phyloP scores from a whole-genome alignment of 176 grass and related monocot genomes.

The Musa troglodytarum region DNA sequence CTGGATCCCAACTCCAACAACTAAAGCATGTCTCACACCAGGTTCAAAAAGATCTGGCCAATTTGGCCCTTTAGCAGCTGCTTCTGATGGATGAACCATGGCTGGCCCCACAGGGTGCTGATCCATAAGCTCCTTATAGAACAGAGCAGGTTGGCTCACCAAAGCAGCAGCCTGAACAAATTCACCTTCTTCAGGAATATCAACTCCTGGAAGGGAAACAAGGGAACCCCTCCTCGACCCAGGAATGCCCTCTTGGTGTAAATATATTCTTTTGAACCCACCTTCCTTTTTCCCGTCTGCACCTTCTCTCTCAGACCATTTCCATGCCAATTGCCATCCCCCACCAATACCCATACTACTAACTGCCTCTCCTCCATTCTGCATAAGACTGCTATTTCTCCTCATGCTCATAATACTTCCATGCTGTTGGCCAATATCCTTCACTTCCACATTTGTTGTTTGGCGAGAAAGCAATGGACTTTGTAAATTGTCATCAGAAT shows the following conservation, averaged over 20 bases:
- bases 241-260: conserved; percentile 72
- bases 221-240: conserved; percentile 60
- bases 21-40: conserved; percentile 72
- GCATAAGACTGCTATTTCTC: conserved; percentile 39
- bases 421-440: conserved; percentile 62
- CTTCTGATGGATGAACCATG: conserved; percentile 76
- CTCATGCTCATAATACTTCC: conserved; percentile 36
- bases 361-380: conserved; percentile 46
- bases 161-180: conserved; percentile 90
- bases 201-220: conserved; percentile 59
- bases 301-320: conserved; percentile 86
- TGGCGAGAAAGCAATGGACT: conserved; percentile 90
- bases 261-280: conserved; percentile 90
- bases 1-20: conserved; percentile 84
- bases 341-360: conserved; percentile 96
- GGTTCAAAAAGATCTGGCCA: conserved; percentile 83
- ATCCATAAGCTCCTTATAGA: conserved; percentile 61
- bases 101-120: conserved; percentile 70
- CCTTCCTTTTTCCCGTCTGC: conserved; percentile 67
- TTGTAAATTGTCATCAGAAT: conserved; percentile 70
- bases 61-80: conserved; percentile 43
- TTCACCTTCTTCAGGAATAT: conserved; percentile 52
- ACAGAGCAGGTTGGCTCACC: conserved; percentile 87
- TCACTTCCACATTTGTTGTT: conserved; percentile 68
- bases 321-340: conserved; percentile 98